Percentiles rank a stretch among this genome's conserved stretches.
phyloP scores from a whole-genome alignment of 73 alveolate species.

The Paramecium sexaurelia region DNA sequence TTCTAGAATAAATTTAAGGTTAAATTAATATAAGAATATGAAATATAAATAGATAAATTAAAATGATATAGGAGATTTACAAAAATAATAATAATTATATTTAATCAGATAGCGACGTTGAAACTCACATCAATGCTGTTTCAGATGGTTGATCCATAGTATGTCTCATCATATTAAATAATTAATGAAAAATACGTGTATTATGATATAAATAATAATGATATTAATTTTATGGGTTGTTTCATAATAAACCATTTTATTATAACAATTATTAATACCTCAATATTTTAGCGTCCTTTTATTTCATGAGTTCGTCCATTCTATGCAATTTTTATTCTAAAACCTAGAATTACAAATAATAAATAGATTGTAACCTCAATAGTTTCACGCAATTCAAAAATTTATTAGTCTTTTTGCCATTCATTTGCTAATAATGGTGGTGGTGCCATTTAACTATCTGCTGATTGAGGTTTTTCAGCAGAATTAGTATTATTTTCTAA shows the following conservation, averaged over 20 bases:
- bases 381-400: slow-evolving; percentile 78
- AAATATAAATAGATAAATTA: neutral
- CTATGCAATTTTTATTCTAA: slow-evolving; percentile 61
- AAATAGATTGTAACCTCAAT: slow-evolving; percentile 62
- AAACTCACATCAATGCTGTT: slow-evolving; percentile 7
- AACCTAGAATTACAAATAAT: slow-evolving; percentile 4
- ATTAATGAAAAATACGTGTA: neutral
- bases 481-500: slow-evolving; percentile 47
- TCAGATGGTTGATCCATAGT: slow-evolving; percentile 62
- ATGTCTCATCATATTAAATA: neutral
- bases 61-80: neutral
- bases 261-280: slow-evolving; percentile 59
- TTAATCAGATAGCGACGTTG: slow-evolving; percentile 62
- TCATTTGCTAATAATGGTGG: slow-evolving; percentile 50
- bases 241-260: slow-evolving; percentile 64
- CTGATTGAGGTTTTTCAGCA: slow-evolving; percentile 45
- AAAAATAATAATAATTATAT: neutral
- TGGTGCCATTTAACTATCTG: neutral
- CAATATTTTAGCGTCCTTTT: slow-evolving; percentile 59
- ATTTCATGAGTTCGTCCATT: slow-evolving; percentile 62
- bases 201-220: neutral
- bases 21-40: no score
- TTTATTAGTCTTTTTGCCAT: slow-evolving; percentile 75
- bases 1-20: no score
- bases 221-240: slow-evolving; percentile 28